Conservation (phyloP, 2,329 filamentous ascomycete species). For the Blastomyces silverae region DNA sequence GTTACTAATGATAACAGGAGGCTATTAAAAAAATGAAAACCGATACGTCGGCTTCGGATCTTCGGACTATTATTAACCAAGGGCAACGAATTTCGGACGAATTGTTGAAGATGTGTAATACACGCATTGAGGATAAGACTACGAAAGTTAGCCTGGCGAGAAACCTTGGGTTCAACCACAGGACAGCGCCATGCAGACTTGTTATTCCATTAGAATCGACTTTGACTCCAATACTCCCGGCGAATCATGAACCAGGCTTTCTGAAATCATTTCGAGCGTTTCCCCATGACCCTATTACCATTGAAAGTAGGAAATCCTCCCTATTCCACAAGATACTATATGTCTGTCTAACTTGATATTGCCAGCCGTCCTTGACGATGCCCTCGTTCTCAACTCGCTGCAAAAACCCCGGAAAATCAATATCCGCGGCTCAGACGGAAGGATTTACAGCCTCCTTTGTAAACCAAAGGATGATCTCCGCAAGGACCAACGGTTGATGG, state of each 20-base stretch:
- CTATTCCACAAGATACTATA: not conserved
- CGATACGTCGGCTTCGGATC: slow-evolving; percentile 47
- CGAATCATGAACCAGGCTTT: slow-evolving; percentile 58
- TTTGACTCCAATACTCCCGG: slow-evolving; percentile 72
- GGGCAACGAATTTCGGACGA: slow-evolving; percentile 80
- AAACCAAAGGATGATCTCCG: slow-evolving; percentile 97
- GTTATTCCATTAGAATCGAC: slow-evolving; percentile 85
- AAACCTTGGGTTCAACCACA: slow-evolving; percentile 78
- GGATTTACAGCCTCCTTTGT: slow-evolving; percentile 80
- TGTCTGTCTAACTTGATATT: slow-evolving; percentile 21
- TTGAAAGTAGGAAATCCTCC: slow-evolving; percentile 45
- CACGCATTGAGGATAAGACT: slow-evolving; percentile 64
- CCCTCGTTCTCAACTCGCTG: slow-evolving; percentile 80
- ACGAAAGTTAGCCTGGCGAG: slow-evolving; percentile 64
- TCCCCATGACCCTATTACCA: slow-evolving; percentile 75
- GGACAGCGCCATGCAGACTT: slow-evolving; percentile 69
- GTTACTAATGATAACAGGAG: slow-evolving; percentile 36
- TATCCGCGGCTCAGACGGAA: slow-evolving; percentile 81
- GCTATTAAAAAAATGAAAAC: slow-evolving; percentile 45
- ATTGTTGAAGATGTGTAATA: slow-evolving; percentile 71
- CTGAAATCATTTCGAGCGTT: slow-evolving; percentile 74
- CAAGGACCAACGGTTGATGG: slow-evolving; percentile 97
- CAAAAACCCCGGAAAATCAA: slow-evolving; percentile 88
- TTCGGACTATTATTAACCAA: slow-evolving; percentile 64
- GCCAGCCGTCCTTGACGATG: slow-evolving; percentile 69